Conservation (phyloP, 805 yeast species). For the Wickerhamiella vanderwaltii region DNA sequence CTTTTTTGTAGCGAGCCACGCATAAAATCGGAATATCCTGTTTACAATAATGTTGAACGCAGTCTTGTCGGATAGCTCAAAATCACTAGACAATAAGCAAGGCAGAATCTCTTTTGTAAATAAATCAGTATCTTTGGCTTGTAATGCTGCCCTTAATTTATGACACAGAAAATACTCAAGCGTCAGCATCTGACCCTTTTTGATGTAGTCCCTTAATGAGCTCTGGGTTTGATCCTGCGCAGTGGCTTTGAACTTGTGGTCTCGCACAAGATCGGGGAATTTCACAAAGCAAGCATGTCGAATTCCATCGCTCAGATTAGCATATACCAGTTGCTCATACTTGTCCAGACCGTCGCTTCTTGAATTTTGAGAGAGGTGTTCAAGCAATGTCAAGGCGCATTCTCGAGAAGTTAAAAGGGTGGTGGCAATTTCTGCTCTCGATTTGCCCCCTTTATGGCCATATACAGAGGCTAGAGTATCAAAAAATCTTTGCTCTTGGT, state of each 20-base stretch:
- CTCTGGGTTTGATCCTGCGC: not conserved
- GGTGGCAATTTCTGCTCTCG: not conserved
- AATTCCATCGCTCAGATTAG: not conserved
- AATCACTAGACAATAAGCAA: conserved; percentile 9
- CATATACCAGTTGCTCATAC: not conserved
- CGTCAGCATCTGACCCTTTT: not conserved
- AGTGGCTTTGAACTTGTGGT: not conserved
- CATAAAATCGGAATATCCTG: conserved; percentile 13
- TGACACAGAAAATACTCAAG: conserved; percentile 15
- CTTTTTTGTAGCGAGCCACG: not conserved
- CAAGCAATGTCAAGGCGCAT: not conserved
- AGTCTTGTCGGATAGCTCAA: not conserved
- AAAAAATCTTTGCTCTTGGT: conserved; percentile 2
- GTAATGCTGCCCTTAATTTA: conserved; percentile 12
- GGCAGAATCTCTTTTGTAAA: conserved; percentile 13
- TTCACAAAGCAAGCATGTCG: not conserved
- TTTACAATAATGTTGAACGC: conserved; percentile 15
- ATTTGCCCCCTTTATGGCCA: not conserved
- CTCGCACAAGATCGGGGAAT: not conserved
- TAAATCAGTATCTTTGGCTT: conserved; percentile 3
- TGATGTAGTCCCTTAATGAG: not conserved
- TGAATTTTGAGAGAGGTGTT: not conserved
- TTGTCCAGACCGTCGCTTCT: not conserved
- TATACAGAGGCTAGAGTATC: not conserved
- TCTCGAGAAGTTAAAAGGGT: not conserved